These are phyloP conservation scores for Sicyos baderoa DNA, from an alignment of 306 rosid species.

Conservation along the genomic window DNA sequence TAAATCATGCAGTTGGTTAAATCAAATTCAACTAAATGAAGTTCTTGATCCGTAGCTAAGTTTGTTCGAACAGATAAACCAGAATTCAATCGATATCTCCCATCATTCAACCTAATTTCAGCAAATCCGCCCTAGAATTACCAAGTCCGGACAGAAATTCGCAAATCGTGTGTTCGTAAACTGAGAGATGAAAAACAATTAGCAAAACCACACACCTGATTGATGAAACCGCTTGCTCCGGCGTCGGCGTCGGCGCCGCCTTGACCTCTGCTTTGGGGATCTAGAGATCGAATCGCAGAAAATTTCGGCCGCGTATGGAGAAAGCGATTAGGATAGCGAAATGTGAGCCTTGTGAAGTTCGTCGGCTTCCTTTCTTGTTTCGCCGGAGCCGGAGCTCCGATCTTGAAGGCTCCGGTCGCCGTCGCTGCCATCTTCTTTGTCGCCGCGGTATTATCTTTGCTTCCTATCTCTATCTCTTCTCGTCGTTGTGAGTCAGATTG, in stretches of 20 bases:
- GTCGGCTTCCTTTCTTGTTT: conserved; percentile 18
- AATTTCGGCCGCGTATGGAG: conserved; percentile 17
- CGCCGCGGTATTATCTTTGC: not conserved
- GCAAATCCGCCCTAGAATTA: not conserved
- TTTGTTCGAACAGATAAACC: too few species aligned
- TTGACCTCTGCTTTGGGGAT: conserved; percentile 27
- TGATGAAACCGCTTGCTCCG: conserved; percentile 16
- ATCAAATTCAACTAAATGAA: not conserved
- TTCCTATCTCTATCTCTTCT: conserved; percentile 22
- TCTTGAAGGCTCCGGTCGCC: conserved; percentile 21
- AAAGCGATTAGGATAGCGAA: conserved; percentile 22
- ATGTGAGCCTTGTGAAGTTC: conserved; percentile 16
- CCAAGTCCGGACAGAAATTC: not conserved
- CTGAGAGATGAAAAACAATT: not conserved
- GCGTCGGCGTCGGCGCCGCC: not conserved
- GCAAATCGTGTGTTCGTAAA: not conserved
- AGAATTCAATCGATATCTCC: not conserved
- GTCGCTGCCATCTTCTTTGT: not conserved
- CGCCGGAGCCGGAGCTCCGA: conserved; percentile 22
- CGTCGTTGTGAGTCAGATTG: not conserved
- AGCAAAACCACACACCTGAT: conserved; percentile 28
- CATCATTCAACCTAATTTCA: not conserved
- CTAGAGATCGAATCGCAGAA: conserved; percentile 35
- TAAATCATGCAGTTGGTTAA: not conserved
- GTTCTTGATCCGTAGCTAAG: too few species aligned